Evolutionary conservation across 2,329 filamentous ascomycete genomes (phyloP), one percentile per base, ranked within the genome.

Genomic region (Fusarium dimerum): DNA sequence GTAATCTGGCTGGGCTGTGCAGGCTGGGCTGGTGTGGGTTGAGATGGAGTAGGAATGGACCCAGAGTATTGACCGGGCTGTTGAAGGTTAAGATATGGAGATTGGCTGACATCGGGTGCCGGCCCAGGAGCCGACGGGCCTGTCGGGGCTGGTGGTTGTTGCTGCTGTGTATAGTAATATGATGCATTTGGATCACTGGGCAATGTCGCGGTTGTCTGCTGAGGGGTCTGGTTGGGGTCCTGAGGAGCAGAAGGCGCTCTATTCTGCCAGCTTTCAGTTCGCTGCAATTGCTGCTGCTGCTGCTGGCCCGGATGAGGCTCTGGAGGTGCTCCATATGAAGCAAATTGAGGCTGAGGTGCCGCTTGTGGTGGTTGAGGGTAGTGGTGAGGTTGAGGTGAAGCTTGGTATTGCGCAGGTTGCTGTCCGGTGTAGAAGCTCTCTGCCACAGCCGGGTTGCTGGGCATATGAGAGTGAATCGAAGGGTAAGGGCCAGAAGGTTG

Each of bases 401-500:
- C 75, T 47, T 81, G 81, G 71, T 80, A 79, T 38, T 76, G 74
- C 13, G 69, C 66, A 40, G 68, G 76, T 40, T 82, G 75, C 60
- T 86, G 88, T 36, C 84, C 84, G 13, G 85, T 89, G 69, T 97
- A 97, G 69, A 89, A 97, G 71, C 79, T 93, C 68, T 97, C 92
- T 10, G 86, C 85, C 1, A 80, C 81, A 11, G 79, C 78, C 26
- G 75, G 70, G 55, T 74, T 72, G 42, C 65, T 72, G 12, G 80
- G 71, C 11, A 76, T 71, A 54, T 79, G 79, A 8, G 82, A 72
- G 20, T 85, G 78, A 50, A 95, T 80, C 5, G 84, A 82, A 10
- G 91, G 88, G 68, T 96, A 96, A 13, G 89, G 80, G 47, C 79
- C 82, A 6, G 82, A 70, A 10, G 82, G 72, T 63, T 75, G 84